Evolutionary conservation across 225 moss, liverwort and hornwort species (phyloP).

Genomic region (Sphagnum tenellum): DNA sequence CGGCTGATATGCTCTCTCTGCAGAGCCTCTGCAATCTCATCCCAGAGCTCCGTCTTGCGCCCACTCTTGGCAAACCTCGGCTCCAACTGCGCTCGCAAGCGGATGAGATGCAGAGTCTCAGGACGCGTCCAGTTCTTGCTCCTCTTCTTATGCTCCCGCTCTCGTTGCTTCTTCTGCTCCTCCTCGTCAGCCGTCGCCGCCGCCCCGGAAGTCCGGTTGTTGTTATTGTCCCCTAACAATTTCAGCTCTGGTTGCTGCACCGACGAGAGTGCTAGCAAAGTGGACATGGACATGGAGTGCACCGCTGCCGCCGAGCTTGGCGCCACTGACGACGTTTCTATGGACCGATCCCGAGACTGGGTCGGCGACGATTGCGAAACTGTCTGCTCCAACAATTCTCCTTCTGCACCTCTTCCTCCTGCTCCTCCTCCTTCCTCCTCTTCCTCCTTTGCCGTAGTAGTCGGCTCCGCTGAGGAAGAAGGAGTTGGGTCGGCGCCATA

Average conservation of each 20-base stretch:
- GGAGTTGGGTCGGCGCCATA: too few species aligned
- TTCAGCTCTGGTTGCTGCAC: neutral
- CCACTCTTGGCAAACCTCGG: constrained; percentile 51
- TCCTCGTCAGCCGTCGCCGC: constrained; percentile 37
- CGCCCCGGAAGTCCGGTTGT: constrained; percentile 15
- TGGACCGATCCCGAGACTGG: neutral
- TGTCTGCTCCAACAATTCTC: too few species aligned
- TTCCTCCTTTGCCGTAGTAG: too few species aligned
- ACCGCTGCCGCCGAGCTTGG: neutral
- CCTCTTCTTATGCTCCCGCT: constrained; percentile 57
- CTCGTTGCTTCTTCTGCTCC: constrained; percentile 43
- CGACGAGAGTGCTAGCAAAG: constrained; percentile 11
- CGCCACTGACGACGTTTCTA: neutral
- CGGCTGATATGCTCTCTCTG: constrained; percentile 47
- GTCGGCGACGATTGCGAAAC: too few species aligned
- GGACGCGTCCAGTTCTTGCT: constrained; percentile 57
- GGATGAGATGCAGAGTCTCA: constrained; percentile 45
- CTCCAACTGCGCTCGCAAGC: constrained; percentile 44
- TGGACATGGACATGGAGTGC: constrained; percentile 22
- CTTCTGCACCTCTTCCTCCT: too few species aligned
- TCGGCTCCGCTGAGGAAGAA: too few species aligned
- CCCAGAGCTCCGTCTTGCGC: constrained; percentile 51
- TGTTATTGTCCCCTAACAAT: constrained; percentile 3
- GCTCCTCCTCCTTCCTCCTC: too few species aligned
- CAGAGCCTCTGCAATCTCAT: constrained; percentile 48